phyloP scores from a whole-genome alignment of 164 flowering plant genomes.

The Sedum album region DNA sequence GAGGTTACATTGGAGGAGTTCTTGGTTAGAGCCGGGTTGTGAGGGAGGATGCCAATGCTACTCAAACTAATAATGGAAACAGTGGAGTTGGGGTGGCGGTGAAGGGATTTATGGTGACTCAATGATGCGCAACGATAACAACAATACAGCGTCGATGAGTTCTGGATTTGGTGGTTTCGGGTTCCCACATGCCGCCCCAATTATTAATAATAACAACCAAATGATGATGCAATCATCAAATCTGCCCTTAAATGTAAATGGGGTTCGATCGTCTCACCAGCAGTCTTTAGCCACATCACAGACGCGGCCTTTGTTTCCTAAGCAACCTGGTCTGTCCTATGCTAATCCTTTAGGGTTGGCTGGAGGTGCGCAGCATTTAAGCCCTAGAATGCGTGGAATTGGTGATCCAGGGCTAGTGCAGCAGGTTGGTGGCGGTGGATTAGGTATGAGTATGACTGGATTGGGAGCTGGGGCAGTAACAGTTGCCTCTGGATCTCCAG shows the following conservation, averaged over 20 bases:
- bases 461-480: conserved; percentile 5
- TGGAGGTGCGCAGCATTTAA: neutral
- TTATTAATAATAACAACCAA: neutral
- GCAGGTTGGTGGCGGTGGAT: neutral
- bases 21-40: conserved; percentile 69
- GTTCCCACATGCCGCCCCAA: conserved; percentile 4
- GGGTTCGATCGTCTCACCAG: neutral
- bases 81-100: too few species aligned
- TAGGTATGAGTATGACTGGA: conserved; percentile 7
- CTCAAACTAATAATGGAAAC: conserved; percentile 8
- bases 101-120: conserved; percentile 18
- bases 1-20: conserved; percentile 83
- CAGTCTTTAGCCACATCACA: conserved; percentile 1
- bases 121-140: conserved; percentile 10
- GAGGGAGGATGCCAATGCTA: conserved; percentile 41
- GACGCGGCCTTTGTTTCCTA: conserved; percentile 8
- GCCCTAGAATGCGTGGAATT: conserved; percentile 1
- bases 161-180: conserved; percentile 1
- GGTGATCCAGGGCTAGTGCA: conserved; percentile 1
- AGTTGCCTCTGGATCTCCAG: neutral
- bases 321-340: neutral
- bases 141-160: conserved; percentile 10
- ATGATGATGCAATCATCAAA: neutral
- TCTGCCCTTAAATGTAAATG: neutral
- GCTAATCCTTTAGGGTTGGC: neutral